phyloP scores from a whole-genome alignment of 331 rosid genomes.

The Telfairia occidentalis region DNA sequence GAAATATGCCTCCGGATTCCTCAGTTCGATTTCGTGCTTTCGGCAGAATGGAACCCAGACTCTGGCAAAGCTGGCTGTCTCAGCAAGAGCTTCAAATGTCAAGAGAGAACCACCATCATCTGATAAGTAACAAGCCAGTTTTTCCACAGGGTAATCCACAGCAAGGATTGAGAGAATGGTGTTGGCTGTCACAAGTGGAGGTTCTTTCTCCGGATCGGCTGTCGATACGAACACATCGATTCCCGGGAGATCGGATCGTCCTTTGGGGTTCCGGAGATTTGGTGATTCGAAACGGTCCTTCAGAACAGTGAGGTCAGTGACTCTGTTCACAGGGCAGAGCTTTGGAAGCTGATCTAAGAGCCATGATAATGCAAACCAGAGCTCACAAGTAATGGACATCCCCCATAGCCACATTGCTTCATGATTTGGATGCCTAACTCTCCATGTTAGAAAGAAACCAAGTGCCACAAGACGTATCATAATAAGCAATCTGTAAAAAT shows the following conservation, averaged over 20 bases:
- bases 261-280: conserved; percentile 67
- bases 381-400: conserved; percentile 65
- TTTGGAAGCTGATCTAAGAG: conserved; percentile 73
- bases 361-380: conserved; percentile 88
- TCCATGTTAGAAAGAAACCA: conserved; percentile 67
- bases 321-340: conserved; percentile 72
- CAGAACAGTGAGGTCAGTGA: conserved; percentile 58
- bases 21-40: conserved; percentile 58
- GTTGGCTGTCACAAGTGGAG: conserved; percentile 78
- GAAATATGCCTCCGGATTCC: conserved; percentile 78
- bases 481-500: conserved; percentile 45
- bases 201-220: conserved; percentile 82
- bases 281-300: conserved; percentile 66
- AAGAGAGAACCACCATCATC: conserved; percentile 81
- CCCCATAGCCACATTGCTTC: conserved; percentile 91
- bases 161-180: conserved; percentile 83
- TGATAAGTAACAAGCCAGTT: conserved; percentile 71
- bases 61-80: conserved; percentile 71
- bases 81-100: conserved; percentile 84
- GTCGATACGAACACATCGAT: conserved; percentile 83
- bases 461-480: conserved; percentile 51
- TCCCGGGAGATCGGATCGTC: conserved; percentile 72
- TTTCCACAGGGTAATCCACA: conserved; percentile 70
- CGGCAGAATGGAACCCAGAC: conserved; percentile 77
- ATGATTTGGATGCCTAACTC: conserved; percentile 56